These are phyloP conservation scores for Actinomortierella ambigua DNA, from an alignment of 371 early-diverging fungal genomes.

Conservation along the genomic window DNA sequence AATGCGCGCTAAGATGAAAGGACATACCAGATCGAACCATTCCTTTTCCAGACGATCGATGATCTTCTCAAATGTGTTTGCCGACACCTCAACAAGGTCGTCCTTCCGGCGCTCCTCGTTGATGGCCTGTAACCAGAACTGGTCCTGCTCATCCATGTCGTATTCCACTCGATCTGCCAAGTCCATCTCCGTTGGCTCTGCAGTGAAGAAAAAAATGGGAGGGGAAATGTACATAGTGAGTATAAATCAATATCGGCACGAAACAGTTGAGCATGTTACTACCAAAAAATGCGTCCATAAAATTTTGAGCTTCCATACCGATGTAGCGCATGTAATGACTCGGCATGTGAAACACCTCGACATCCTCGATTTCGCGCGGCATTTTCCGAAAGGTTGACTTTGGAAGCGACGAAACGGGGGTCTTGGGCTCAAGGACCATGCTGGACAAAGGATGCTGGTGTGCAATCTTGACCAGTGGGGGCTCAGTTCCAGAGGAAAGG, in stretches of 20 bases:
- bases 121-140: conserved; percentile 72
- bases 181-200: conserved; percentile 86
- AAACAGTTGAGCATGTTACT: neutral
- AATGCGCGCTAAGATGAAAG: neutral
- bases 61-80: conserved; percentile 82
- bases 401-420: conserved; percentile 37
- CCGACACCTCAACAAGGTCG: conserved; percentile 56
- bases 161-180: conserved; percentile 86
- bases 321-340: conserved; percentile 29
- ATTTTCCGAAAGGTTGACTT: conserved; percentile 51
- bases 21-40: conserved; percentile 89
- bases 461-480: too few species aligned
- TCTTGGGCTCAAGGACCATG: conserved; percentile 30
- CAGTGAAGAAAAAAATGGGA: neutral
- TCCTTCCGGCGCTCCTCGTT: conserved; percentile 70
- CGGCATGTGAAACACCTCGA: conserved; percentile 35
- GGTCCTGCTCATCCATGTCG: conserved; percentile 97
- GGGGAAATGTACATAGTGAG: neutral
- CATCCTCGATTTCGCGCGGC: conserved; percentile 38
- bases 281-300: neutral
- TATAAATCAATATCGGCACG: neutral
- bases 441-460: neutral
- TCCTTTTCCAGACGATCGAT: conserved; percentile 96
- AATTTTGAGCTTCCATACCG: conserved; percentile 19
- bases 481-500: too few species aligned